Conservation (phyloP, 2,329 filamentous ascomycete genomes). For the Botrytis galanthina region DNA sequence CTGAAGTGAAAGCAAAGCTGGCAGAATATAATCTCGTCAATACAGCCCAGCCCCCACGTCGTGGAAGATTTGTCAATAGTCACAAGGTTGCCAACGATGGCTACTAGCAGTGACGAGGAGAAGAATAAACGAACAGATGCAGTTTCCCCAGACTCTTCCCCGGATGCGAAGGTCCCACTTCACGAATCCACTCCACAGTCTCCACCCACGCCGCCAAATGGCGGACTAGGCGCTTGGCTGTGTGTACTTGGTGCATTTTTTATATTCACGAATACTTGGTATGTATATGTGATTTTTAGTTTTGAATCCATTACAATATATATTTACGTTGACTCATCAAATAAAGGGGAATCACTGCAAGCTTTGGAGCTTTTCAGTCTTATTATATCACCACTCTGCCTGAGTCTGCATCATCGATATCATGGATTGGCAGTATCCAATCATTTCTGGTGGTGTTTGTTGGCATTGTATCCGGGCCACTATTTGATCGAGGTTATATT, state of each 20-base stretch:
- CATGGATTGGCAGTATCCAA: conserved; percentile 59
- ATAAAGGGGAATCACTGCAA: conserved; percentile 43
- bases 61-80: neutral
- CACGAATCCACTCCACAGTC: neutral
- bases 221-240: conserved; percentile 23
- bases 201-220: conserved; percentile 19
- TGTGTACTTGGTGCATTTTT: conserved; percentile 14
- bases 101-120: neutral
- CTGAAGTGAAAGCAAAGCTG: neutral
- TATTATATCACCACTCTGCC: conserved; percentile 53
- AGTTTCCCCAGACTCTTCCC: conserved; percentile 3
- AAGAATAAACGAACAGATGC: neutral
- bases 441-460: conserved; percentile 48
- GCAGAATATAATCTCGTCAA: neutral
- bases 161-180: neutral
- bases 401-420: conserved; percentile 50
- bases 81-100: neutral
- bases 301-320: neutral
- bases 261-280: conserved; percentile 21
- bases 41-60: neutral
- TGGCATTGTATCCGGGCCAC: conserved; percentile 57
- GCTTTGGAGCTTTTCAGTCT: conserved; percentile 52
- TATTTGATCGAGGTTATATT: conserved; percentile 52
- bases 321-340: neutral
- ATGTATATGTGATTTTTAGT: neutral